phyloP scores from a whole-genome alignment of 1,284 basidiomycete genomes.

The Pterulicium gracile region DNA sequence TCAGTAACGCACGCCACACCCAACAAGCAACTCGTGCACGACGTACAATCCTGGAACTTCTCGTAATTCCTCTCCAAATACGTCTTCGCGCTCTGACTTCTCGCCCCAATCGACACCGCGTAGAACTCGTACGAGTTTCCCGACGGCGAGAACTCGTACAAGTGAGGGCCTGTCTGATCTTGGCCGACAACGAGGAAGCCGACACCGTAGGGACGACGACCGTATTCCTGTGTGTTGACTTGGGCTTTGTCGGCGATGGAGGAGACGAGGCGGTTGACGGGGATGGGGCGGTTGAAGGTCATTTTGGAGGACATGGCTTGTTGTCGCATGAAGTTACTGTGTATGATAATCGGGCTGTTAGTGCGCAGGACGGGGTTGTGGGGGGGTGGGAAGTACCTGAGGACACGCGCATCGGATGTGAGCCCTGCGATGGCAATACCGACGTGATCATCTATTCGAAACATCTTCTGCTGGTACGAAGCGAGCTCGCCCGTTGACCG shows the following conservation, averaged over 20 bases:
- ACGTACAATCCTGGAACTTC: constrained; percentile 75
- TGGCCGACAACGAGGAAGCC: constrained; percentile 97
- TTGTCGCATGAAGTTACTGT: constrained; percentile 97
- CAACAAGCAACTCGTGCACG: constrained; percentile 6
- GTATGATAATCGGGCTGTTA: constrained; percentile 4
- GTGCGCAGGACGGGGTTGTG: constrained; percentile 4
- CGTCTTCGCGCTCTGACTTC: constrained; percentile 96
- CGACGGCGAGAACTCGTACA: constrained; percentile 97
- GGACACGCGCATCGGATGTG: constrained; percentile 94
- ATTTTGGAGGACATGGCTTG: constrained; percentile 94
- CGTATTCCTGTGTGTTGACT: constrained; percentile 98
- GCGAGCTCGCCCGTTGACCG: constrained; percentile 98
- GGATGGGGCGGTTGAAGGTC: constrained; percentile 91
- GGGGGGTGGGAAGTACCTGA: constrained; percentile 51
- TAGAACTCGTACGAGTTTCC: constrained; percentile 98
- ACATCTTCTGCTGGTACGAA: constrained; percentile 99
- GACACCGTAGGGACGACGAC: constrained; percentile 94
- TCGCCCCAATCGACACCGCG: constrained; percentile 97
- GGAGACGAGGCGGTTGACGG: constrained; percentile 87
- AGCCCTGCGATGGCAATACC: constrained; percentile 98
- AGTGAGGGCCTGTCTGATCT: constrained; percentile 91
- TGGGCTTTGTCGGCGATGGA: constrained; percentile 98
- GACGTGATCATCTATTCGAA: constrained; percentile 97
- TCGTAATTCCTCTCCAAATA: constrained; percentile 95
- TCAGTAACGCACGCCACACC: background rate